Evolutionary conservation across 202 grass and related monocot genomes (phyloP).

Genomic region (Setaria viridis): DNA sequence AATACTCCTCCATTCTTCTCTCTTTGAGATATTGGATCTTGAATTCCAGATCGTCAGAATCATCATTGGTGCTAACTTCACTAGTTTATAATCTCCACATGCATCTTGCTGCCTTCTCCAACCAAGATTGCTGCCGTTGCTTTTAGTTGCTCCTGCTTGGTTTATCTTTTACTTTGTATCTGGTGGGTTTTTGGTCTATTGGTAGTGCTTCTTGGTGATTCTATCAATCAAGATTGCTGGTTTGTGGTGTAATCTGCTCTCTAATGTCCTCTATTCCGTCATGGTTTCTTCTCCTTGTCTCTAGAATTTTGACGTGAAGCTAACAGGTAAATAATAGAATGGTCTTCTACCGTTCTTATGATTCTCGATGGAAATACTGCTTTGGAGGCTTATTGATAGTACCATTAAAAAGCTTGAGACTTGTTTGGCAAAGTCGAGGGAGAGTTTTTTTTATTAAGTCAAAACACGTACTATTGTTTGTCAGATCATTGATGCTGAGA

Average conservation of each 20-base stretch:
- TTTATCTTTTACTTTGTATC: background rate
- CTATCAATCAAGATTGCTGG: background rate
- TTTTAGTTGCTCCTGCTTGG: background rate
- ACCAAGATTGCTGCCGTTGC: background rate
- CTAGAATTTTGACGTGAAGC: background rate
- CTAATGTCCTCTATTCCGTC: background rate
- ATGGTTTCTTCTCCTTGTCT: background rate
- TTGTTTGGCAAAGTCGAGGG: background rate
- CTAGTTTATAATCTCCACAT: background rate
- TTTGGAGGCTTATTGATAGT: background rate
- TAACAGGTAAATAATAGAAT: background rate
- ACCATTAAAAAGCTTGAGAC: background rate
- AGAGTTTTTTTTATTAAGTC: background rate
- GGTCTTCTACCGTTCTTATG: background rate
- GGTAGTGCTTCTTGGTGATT: background rate
- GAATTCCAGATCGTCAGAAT: background rate
- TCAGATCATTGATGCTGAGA: background rate
- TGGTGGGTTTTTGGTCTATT: background rate
- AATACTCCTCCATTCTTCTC: background rate
- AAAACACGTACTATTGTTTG: background rate
- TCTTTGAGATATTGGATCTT: background rate
- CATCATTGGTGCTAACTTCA: background rate
- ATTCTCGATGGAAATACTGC: background rate
- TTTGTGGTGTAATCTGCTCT: background rate
- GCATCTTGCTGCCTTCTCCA: background rate